Conservation (phyloP, 176 grass and related monocot species). For the Oryza longistaminata region DNA sequence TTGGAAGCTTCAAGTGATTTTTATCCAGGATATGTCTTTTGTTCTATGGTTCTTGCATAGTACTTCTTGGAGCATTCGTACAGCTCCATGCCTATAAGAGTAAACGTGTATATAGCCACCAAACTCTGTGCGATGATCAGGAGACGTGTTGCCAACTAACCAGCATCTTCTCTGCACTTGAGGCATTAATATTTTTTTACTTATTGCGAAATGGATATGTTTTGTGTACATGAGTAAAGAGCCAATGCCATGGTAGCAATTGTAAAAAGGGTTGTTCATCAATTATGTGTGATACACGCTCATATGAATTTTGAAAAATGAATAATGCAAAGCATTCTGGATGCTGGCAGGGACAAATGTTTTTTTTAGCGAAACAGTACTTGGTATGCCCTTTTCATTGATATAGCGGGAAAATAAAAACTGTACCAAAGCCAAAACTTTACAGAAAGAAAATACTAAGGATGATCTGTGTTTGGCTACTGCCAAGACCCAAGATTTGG, state of each 20-base stretch:
- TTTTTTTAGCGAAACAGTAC: too few species aligned
- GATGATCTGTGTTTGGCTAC: too few species aligned
- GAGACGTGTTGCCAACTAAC: neutral
- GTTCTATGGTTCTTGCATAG: slow-evolving; percentile 12
- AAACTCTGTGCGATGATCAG: neutral
- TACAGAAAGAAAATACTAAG: too few species aligned
- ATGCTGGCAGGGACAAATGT: too few species aligned
- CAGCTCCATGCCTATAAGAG: neutral
- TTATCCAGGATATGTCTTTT: neutral
- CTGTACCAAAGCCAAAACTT: too few species aligned
- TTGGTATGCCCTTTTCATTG: too few species aligned
- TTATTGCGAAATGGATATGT: neutral
- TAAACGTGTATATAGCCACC: neutral
- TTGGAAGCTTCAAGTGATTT: slow-evolving; percentile 24
- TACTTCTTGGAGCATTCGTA: neutral
- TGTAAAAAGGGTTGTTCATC: neutral
- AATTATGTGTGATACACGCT: neutral
- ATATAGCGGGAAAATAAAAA: too few species aligned
- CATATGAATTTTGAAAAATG: neutral
- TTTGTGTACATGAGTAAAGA: slow-evolving; percentile 19
- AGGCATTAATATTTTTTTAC: neutral
- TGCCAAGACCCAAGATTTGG: too few species aligned
- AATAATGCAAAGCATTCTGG: neutral
- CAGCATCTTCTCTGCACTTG: neutral
- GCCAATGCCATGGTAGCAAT: neutral